Evolutionary conservation across 441 rosid genomes (phyloP), one percentile per base, ranked within the genome.

Genomic region (Croton setiger): DNA sequence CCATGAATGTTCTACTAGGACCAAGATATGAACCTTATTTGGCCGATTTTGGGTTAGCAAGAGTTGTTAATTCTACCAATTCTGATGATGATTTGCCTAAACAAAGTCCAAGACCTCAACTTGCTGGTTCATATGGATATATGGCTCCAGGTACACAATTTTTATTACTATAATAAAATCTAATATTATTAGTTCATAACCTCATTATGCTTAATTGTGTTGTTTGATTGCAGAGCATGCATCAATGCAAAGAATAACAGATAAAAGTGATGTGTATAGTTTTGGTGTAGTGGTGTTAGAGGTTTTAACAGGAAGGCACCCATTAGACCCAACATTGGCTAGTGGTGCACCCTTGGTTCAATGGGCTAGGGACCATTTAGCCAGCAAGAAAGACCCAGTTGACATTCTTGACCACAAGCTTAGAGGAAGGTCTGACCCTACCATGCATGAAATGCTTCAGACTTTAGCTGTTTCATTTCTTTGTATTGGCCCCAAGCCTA

Each of bases 41-140:
- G 12, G 99, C 97, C 51, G 99, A 94, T 72, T 94, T 92, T 60
- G 99, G 97, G 47, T 84, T 92, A 63, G 97, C 99, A 3, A 83
- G 83, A 77, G 78, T 72, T 65, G 79, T 86, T 18, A 73, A 76
- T n/a, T n/a, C n/a, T 15, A 58, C 75, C 65, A 67, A 44, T 44
- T 27, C 33, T 21, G 70, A 31, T 48, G 82, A 73, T 58, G 85
- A 80, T 58, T 72, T 74, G 14, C 72, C 82, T 5, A 86, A 81
- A 81, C 81, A 78, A 18, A 81, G 75, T 74, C 87, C 71, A 68
- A 87, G 86, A 72, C 92, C 93, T 71, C 88, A 82, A 7, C 80
- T 94, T 11, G 96, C 93, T 21, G 99, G 99, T 56, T 94, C 99
- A 57, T 94, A 94, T 48, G 98, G 99, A 56, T 94, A 94, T 79